Percentiles rank a stretch among this genome's conserved stretches.
phyloP scores from a whole-genome alignment of 441 rosid species.

The Breynia disticha region DNA sequence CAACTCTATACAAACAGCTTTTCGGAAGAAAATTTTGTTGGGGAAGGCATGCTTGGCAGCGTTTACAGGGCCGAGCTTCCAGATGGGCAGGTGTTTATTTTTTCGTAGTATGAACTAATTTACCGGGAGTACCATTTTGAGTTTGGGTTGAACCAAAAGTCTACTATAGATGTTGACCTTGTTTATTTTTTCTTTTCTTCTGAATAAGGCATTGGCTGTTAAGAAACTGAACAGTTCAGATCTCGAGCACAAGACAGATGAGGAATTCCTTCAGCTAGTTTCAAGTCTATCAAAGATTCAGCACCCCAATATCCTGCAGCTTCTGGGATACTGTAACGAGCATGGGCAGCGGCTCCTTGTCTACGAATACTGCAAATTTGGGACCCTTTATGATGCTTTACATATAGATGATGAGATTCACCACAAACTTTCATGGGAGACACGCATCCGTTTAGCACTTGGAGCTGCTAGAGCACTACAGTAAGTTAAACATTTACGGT shows the following conservation, averaged over 20 bases:
- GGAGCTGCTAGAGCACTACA: constrained; percentile 80
- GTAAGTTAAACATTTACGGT: constrained; percentile 36
- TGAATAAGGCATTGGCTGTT: constrained; percentile 51
- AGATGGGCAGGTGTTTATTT: constrained; percentile 45
- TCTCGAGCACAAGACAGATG: constrained; percentile 38
- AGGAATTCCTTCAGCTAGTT: constrained; percentile 50
- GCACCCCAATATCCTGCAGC: constrained; percentile 54
- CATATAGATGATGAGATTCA: constrained; percentile 50
- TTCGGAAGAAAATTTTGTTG: constrained; percentile 61
- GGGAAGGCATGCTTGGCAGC: constrained; percentile 68
- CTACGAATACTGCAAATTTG: constrained; percentile 43
- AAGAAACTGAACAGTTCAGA: constrained; percentile 60
- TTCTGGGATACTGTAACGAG: constrained; percentile 78
- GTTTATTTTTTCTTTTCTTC: not conserved
- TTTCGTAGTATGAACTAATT: constrained; percentile 1
- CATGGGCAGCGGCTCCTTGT: constrained; percentile 65
- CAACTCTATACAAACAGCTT: constrained; percentile 77
- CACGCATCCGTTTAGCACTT: constrained; percentile 52
- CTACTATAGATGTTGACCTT: no score
- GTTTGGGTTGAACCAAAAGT: not conserved
- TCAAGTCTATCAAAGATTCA: constrained; percentile 41
- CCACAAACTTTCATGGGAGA: constrained; percentile 58
- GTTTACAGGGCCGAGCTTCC: constrained; percentile 75
- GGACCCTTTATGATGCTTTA: constrained; percentile 55
- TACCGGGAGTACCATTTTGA: not conserved